These are phyloP conservation scores for Sarcodon sp. DNA, from an alignment of 768 basidiomycete species.

Conservation along the genomic window DNA sequence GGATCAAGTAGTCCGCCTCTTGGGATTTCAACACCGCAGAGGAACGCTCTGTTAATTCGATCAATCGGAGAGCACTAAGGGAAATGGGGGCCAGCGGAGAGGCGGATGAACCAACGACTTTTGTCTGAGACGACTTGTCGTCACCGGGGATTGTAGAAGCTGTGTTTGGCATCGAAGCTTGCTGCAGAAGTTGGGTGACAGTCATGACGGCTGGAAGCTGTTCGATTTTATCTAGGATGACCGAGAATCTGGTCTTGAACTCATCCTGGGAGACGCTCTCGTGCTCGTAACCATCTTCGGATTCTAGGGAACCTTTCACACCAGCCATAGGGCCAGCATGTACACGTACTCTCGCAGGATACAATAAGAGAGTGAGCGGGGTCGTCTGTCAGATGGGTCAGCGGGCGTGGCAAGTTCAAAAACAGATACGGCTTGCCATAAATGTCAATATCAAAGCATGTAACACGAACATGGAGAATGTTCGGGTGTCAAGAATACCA, in stretches of 20 bases:
- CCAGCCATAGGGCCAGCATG: conserved; percentile 12
- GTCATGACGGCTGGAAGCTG: conserved; percentile 77
- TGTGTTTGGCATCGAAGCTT: conserved; percentile 7
- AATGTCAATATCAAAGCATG: conserved; percentile 68
- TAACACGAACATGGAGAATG: conserved; percentile 87
- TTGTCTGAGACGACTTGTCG: conserved; percentile 13
- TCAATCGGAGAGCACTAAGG: conserved; percentile 73
- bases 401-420: not conserved
- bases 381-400: conserved; percentile 34
- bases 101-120: conserved; percentile 7
- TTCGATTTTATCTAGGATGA: conserved; percentile 74
- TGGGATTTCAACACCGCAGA: conserved; percentile 79
- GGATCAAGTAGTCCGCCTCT: conserved; percentile 55
- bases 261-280: conserved; percentile 18
- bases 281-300: not conserved
- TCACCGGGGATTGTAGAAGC: not conserved
- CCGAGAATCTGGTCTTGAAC: conserved; percentile 45
- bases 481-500: conserved; percentile 42
- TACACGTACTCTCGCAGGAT: conserved; percentile 49
- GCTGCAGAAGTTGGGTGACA: conserved; percentile 59
- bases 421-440: conserved; percentile 18
- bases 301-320: not conserved
- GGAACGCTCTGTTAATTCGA: conserved; percentile 83
- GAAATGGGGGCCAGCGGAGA: conserved; percentile 21
- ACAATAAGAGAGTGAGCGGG: conserved; percentile 66